These are phyloP conservation scores for Boletus huronensis DNA, from an alignment of 768 basidiomycete genomes.

Conservation along the genomic window DNA sequence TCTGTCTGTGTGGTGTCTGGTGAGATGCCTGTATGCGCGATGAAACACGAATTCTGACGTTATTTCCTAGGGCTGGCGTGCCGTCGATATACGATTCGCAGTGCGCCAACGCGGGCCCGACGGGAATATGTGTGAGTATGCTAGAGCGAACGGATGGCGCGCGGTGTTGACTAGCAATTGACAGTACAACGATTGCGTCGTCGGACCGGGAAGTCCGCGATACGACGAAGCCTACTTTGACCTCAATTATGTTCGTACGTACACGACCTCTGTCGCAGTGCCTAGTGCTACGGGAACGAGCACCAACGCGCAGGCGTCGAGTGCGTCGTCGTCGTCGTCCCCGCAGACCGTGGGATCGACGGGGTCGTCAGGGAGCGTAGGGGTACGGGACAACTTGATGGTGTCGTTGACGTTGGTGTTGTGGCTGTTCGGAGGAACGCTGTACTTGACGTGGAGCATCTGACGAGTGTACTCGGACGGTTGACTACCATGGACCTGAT, in stretches of 20 bases:
- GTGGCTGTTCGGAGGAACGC: not conserved
- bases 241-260: conserved; percentile 61
- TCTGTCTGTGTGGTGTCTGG: conserved; percentile 52
- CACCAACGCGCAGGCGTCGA: not conserved
- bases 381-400: not conserved
- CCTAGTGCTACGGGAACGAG: conserved; percentile 8
- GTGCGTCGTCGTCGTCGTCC: not conserved
- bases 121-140: conserved; percentile 41
- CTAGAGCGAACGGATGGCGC: not conserved
- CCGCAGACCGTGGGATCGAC: not conserved
- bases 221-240: conserved; percentile 66
- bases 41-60: not conserved
- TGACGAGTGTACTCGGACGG: too few species aligned
- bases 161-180: not conserved
- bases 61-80: conserved; percentile 45
- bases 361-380: not conserved
- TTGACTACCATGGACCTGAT: too few species aligned
- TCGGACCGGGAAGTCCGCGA: conserved; percentile 50
- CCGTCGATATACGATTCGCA: conserved; percentile 39
- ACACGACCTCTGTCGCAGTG: conserved; percentile 32
- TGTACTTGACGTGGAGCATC: conserved; percentile 3
- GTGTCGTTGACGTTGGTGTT: not conserved
- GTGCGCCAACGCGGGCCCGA: conserved; percentile 38
- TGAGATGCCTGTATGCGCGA: conserved; percentile 20
- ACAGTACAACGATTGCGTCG: conserved; percentile 53